phyloP scores from a whole-genome alignment of 768 basidiomycete species.

The Suillus paluster region DNA sequence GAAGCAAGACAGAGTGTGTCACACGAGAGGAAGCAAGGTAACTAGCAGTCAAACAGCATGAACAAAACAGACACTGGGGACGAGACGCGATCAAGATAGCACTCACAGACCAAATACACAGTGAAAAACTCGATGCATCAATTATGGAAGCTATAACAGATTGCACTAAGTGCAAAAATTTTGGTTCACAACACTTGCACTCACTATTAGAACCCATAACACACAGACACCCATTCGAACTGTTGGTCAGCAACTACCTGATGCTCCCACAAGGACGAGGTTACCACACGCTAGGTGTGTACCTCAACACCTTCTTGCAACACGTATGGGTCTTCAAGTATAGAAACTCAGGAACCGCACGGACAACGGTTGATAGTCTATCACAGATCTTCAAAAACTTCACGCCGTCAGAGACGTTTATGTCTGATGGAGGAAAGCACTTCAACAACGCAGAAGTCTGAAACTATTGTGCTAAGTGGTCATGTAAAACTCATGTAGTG shows the following conservation, averaged over 20 bases:
- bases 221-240: slow-evolving; percentile 23
- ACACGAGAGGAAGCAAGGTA: slow-evolving; percentile 12
- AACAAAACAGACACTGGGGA: slow-evolving; percentile 35
- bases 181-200: slow-evolving; percentile 20
- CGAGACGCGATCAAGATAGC: slow-evolving; percentile 35
- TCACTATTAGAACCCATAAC: slow-evolving; percentile 25
- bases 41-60: neutral
- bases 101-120: slow-evolving; percentile 29
- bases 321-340: too few species aligned
- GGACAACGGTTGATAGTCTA: too few species aligned
- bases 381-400: too few species aligned
- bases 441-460: too few species aligned
- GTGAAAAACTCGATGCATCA: slow-evolving; percentile 30
- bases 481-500: too few species aligned
- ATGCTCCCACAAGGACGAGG: slow-evolving; percentile 16
- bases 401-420: too few species aligned
- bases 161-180: slow-evolving; percentile 15
- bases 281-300: too few species aligned
- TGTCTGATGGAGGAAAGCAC: too few species aligned
- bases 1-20: slow-evolving; percentile 4
- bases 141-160: slow-evolving; percentile 19
- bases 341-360: too few species aligned
- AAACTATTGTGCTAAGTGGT: too few species aligned
- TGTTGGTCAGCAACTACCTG: slow-evolving; percentile 28
- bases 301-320: too few species aligned